A percentile compares a stretch with the other conserved stretches of the same genome.
phyloP scores from a whole-genome alignment of 805 yeast species.

The Candida boidinii region DNA sequence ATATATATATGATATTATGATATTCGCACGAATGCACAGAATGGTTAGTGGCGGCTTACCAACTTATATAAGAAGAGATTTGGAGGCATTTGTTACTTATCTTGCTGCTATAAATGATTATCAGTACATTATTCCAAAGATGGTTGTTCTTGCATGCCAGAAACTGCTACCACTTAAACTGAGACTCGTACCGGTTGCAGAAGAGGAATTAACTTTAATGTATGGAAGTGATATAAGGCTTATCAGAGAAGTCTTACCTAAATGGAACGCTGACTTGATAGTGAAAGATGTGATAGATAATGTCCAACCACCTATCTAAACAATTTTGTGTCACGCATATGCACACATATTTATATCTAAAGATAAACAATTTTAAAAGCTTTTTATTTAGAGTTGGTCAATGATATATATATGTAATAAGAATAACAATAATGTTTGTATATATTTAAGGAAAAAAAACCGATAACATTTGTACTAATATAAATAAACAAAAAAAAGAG shows the following conservation, averaged over 20 bases:
- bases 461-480: no score
- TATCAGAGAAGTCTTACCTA: constrained; percentile 30
- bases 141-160: constrained; percentile 41
- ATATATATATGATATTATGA: constrained; percentile 48
- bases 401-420: no score
- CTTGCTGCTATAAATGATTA: constrained; percentile 33
- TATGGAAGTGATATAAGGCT: constrained; percentile 48
- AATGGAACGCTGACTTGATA: constrained; percentile 39
- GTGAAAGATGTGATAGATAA: constrained; percentile 42
- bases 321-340: not conserved
- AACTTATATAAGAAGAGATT: constrained; percentile 34
- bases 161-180: constrained; percentile 41
- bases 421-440: no score
- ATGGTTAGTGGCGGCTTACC: constrained; percentile 45
- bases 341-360: no score
- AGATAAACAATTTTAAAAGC: no score
- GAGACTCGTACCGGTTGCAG: constrained; percentile 20
- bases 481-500: no score
- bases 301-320: constrained; percentile 40
- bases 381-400: no score
- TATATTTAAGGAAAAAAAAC: no score
- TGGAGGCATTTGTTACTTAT: constrained; percentile 29
- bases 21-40: constrained; percentile 46
- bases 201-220: constrained; percentile 41
- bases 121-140: constrained; percentile 41